Evolutionary conservation across 2,329 filamentous ascomycete genomes (phyloP).

Genomic region (Phoma sp.): DNA sequence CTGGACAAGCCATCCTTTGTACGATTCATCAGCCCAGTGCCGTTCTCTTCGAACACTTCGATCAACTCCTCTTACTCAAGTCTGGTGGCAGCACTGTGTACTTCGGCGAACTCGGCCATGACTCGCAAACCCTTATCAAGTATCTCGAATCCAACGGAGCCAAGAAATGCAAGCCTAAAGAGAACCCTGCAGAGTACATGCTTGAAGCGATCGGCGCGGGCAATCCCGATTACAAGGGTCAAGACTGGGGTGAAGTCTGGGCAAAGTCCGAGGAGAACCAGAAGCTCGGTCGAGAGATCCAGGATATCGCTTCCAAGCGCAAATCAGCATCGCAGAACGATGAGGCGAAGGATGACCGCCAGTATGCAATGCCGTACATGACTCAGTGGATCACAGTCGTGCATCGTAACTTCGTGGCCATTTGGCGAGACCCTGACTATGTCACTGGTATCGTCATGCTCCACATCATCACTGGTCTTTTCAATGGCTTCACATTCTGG

Average conservation of each 20-base stretch:
- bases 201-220: slow-evolving; percentile 55
- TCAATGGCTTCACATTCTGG: slow-evolving; percentile 59
- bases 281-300: slow-evolving; percentile 49
- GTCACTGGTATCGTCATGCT: slow-evolving; percentile 58
- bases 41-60: slow-evolving; percentile 70
- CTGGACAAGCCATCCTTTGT: slow-evolving; percentile 70
- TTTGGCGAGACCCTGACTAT: slow-evolving; percentile 72
- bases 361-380: slow-evolving; percentile 53
- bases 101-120: slow-evolving; percentile 63
- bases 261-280: slow-evolving; percentile 48
- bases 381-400: slow-evolving; percentile 52
- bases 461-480: slow-evolving; percentile 58
- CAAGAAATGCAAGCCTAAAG: slow-evolving; percentile 56
- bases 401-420: slow-evolving; percentile 60
- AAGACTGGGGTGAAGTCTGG: slow-evolving; percentile 56
- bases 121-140: slow-evolving; percentile 49
- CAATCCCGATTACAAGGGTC: slow-evolving; percentile 51
- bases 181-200: slow-evolving; percentile 63
- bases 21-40: slow-evolving; percentile 75
- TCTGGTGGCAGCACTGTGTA: slow-evolving; percentile 70
- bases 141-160: slow-evolving; percentile 63
- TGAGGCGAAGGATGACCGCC: slow-evolving; percentile 50
- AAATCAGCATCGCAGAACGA: slow-evolving; percentile 39
- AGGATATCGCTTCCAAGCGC: slow-evolving; percentile 47
- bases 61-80: slow-evolving; percentile 68